Percentiles rank a stretch among this genome's conserved stretches.
phyloP scores from a whole-genome alignment of 306 rosid genomes.

The Adenanthera pavonina region DNA sequence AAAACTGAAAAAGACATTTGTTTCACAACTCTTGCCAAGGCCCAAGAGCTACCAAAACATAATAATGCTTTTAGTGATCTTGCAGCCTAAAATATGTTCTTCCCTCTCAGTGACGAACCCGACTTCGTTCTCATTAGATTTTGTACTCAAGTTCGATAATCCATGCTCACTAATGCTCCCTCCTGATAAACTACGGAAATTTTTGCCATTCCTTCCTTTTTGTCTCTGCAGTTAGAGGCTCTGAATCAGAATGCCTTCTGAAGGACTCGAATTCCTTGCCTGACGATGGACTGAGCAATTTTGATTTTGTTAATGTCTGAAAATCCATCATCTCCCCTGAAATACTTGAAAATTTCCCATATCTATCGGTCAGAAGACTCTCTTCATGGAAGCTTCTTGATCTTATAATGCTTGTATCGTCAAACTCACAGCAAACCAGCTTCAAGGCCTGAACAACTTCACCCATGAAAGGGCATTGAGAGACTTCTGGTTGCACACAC shows the following conservation, averaged over 20 bases:
- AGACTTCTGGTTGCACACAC: slow-evolving; percentile 97
- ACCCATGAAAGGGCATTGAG: slow-evolving; percentile 97
- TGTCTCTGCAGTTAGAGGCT: slow-evolving; percentile 58
- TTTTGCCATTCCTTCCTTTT: slow-evolving; percentile 72
- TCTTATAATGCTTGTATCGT: slow-evolving; percentile 55
- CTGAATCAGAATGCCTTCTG: slow-evolving; percentile 77
- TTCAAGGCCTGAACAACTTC: slow-evolving; percentile 97
- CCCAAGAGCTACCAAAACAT: neutral
- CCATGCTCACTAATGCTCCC: slow-evolving; percentile 89
- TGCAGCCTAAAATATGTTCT: neutral
- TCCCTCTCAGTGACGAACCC: neutral
- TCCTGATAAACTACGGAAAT: slow-evolving; percentile 63
- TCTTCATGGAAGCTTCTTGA: slow-evolving; percentile 57
- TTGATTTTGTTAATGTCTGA: slow-evolving; percentile 56
- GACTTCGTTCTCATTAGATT: slow-evolving; percentile 26
- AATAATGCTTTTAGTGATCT: neutral
- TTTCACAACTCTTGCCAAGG: neutral
- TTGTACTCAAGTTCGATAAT: slow-evolving; percentile 39
- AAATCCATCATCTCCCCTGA: slow-evolving; percentile 39
- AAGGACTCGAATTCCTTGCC: slow-evolving; percentile 70
- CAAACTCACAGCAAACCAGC: slow-evolving; percentile 88
- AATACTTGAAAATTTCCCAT: slow-evolving; percentile 34
- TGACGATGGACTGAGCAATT: slow-evolving; percentile 55
- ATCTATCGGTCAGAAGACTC: slow-evolving; percentile 42
- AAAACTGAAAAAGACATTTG: neutral